Base-by-base conservation (phyloP, 495 filamentous ascomycete species). In the Pseudomonodictys pantanalensis region DNA sequence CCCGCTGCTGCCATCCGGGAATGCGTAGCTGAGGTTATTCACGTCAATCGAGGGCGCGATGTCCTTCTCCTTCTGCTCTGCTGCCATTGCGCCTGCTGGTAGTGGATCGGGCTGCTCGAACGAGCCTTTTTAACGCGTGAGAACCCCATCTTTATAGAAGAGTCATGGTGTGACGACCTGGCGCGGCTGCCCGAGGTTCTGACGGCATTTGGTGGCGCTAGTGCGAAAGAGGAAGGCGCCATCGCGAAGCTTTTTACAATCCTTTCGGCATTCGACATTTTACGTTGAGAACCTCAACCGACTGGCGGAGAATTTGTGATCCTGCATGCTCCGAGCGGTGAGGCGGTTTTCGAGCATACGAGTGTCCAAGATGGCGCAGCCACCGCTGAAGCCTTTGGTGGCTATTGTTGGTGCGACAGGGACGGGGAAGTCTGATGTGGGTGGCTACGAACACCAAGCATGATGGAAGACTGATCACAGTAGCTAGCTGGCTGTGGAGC, bases 361-460 rank as follows among this genome's bases (percentile, higher is more conserved):
- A n/a, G n/a, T n/a, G n/a, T 17, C 32, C n/a, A 63, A 24, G 29
- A 62, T 66, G 62, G 17, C 52, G 10, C 28, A 9, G 55, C 55
- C 58, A 25, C 65, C 68, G 28, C 51, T 54, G 15, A 63, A 62
- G 23, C 89, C 91, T 23, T 77, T 97, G 56, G 82, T 98, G 62
- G 83, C 89, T 32, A 83, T 98, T 43, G 79, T 97, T 32, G 93
- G 93, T 32, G 89, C 95, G 32, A 98, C 93, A 33, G 93, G 95
- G 53, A 97, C 92, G 4, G 93, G 93, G 33, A 98, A 98, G 77
- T 97, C 93, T n/a, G 88, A 98, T 79, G 93, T 96, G 74, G 10
- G 56, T 54, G 22, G 10, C 3, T 57, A 72, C 69, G 26, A 18
- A 24, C 22, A 28, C 35, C 26, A 22, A 64, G 18, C 26, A 50